Base-by-base conservation (phyloP, 202 grass and related monocot genomes). In the Sporobolus alterniflorus region DNA sequence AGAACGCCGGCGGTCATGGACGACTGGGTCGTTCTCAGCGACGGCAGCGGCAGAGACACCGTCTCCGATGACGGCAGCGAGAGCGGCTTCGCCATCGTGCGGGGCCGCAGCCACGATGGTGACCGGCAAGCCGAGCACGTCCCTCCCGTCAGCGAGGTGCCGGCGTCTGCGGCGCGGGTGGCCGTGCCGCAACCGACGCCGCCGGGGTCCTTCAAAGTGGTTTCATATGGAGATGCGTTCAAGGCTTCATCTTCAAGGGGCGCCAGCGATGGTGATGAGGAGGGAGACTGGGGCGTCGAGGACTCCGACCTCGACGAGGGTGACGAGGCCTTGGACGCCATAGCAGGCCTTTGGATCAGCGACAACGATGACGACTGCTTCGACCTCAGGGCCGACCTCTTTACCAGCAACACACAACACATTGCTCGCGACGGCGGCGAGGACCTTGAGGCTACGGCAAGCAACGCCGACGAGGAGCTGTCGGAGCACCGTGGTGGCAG, bases 71-170 rank as follows among this genome's bases (percentile, higher is more conserved):
- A 54, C 60, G 32, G 80, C n/a, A 75, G 61, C 42, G 74, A 71
- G 42, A 21, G 64, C 50, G 74, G 83, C 5, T 85, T 77, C 82
- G 33, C 41, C 15, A 59, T 67, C 43, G 57, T 74, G 60, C 32
- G 62, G 12, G 24, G 4, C 25, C 31, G 33, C 24, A 11, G 12
- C 32, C 9, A 13, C 3, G 10, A 0, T 14, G 10, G 0, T 15
- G 39, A 0, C 3, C 21, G 12, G 2, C 2, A 0, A 3, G 75
- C 44, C 21, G 31, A 17, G 3, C 18, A 2, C 3, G n/a, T 5
- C 21, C 8, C 31, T 17, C 46, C 47, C 0, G 25, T 1, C 15
- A 3, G 13, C 25, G 48, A 57, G 9, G n/a, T 13, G 44, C 33
- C 71, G 73, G 24, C 47, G 13, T 33, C 1, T 21, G n/a, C 52